These are phyloP conservation scores for Drechslerella dactyloides DNA, from an alignment of 2,329 filamentous ascomycete genomes.

Conservation along the genomic window DNA sequence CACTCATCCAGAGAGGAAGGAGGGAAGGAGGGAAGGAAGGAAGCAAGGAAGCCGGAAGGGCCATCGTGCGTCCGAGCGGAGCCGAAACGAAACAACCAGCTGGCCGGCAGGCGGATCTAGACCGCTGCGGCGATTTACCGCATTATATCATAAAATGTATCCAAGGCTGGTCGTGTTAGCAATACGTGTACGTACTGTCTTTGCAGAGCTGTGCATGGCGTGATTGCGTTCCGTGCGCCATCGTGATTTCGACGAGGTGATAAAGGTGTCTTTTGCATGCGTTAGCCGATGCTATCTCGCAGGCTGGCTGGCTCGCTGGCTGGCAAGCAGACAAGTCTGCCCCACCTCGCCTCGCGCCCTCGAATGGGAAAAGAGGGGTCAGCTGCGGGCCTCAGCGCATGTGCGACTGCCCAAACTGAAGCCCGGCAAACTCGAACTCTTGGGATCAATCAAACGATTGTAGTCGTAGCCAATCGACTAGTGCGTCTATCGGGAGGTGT, in stretches of 20 bases:
- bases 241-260: slow-evolving; percentile 2
- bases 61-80: neutral
- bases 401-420: slow-evolving; percentile 30
- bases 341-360: slow-evolving; percentile 28
- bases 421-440: neutral
- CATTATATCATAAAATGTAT: neutral
- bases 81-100: slow-evolving; percentile 6
- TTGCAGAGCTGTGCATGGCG: no score
- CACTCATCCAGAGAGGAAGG: neutral
- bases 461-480: slow-evolving; percentile 15
- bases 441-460: neutral
- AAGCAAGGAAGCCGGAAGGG: neutral
- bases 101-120: neutral
- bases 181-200: no score
- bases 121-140: neutral
- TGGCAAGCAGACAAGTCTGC: no score
- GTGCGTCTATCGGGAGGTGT: slow-evolving; percentile 1
- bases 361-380: slow-evolving; percentile 28
- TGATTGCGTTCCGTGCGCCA: no score
- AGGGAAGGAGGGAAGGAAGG: neutral
- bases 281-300: neutral
- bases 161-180: no score
- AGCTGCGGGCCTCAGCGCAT: slow-evolving; percentile 17
- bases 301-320: no score
- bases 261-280: neutral